Conservation (phyloP, 371 early-diverging fungal species). For the Nematocida minor region DNA sequence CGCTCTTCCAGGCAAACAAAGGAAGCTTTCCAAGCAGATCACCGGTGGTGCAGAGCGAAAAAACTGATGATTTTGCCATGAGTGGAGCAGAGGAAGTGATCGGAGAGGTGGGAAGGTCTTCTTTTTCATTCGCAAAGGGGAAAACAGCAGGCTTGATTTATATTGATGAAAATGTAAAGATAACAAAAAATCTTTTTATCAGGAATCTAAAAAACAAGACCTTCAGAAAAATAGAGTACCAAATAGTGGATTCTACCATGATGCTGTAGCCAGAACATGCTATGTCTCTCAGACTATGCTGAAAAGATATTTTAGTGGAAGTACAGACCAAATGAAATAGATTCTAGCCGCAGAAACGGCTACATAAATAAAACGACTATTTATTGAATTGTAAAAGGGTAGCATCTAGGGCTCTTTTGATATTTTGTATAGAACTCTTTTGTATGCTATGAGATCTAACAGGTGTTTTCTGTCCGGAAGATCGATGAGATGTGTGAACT, state of each 20-base stretch:
- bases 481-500: constrained; percentile 41
- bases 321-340: not conserved
- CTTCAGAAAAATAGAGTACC: not conserved
- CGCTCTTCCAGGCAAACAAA: constrained; percentile 32
- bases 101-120: constrained; percentile 25
- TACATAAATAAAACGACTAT: too few relatives aligned
- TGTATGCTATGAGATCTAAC: constrained; percentile 35
- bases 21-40: constrained; percentile 23
- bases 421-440: constrained; percentile 20
- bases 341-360: not conserved
- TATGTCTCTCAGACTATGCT: not conserved
- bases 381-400: too few relatives aligned
- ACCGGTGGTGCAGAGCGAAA: constrained; percentile 1
- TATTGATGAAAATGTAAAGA: not conserved
- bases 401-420: too few relatives aligned
- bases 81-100: constrained; percentile 14
- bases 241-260: not conserved
- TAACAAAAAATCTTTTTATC: not conserved
- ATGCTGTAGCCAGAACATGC: not conserved
- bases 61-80: constrained; percentile 22
- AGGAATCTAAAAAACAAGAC: constrained; percentile 1
- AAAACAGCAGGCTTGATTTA: constrained; percentile 14
- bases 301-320: not conserved
- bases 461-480: constrained; percentile 37
- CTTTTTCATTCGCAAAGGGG: constrained; percentile 32